phyloP scores from a whole-genome alignment of 2,329 filamentous ascomycete species.

The Diaporthe vexans region DNA sequence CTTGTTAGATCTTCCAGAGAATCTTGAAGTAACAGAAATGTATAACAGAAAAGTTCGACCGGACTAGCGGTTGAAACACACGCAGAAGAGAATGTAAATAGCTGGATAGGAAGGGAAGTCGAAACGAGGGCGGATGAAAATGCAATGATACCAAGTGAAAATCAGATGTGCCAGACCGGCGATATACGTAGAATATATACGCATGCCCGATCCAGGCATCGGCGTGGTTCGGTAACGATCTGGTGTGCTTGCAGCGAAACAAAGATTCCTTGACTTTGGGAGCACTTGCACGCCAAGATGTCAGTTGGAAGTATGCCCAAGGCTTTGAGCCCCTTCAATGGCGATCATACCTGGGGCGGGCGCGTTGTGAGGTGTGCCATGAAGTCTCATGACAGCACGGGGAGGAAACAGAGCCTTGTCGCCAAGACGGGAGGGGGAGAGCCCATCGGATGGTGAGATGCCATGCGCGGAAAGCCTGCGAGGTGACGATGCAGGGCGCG shows the following conservation, averaged over 20 bases:
- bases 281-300: constrained; percentile 22
- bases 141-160: background rate
- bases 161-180: background rate
- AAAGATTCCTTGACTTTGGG: background rate
- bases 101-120: constrained; percentile 11
- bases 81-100: constrained; percentile 37
- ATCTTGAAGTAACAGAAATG: constrained; percentile 3
- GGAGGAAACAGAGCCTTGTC: background rate
- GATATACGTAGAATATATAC: constrained; percentile 24
- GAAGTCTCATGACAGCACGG: constrained; percentile 23
- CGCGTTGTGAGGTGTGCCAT: constrained; percentile 15
- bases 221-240: background rate
- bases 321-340: constrained; percentile 37
- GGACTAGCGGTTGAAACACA: constrained; percentile 35
- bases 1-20: constrained; percentile 32
- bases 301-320: constrained; percentile 22
- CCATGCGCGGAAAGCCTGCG: constrained; percentile 8
- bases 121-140: constrained; percentile 9
- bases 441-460: constrained; percentile 28
- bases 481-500: constrained; percentile 24
- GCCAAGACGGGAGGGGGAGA: constrained; percentile 15
- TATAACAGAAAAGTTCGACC: constrained; percentile 29
- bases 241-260: constrained; percentile 9
- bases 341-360: constrained; percentile 35
- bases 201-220: constrained; percentile 21